A percentile compares a stretch with the other conserved stretches of the same genome.
Conservation (phyloP, 805 yeast species). For the Citeromyces matritensis region DNA sequence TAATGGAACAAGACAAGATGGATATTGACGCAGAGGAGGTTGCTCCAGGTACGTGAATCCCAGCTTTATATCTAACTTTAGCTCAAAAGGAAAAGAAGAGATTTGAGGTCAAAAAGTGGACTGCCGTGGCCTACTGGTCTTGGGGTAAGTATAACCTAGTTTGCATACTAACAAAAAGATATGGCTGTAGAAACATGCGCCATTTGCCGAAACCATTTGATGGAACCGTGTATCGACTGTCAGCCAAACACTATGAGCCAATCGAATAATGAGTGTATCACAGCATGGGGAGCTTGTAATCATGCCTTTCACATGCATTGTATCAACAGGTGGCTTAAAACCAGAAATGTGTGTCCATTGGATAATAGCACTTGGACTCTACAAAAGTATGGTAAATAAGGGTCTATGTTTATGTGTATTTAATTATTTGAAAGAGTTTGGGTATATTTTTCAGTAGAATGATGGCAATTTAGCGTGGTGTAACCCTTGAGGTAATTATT, state of each 20-base stretch:
- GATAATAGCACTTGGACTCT: conserved; percentile 80
- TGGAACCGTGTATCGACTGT: conserved; percentile 98
- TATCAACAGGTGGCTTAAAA: conserved; percentile 86
- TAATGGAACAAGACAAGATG: background rate
- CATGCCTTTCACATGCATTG: conserved; percentile 99
- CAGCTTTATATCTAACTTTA: conserved; percentile 6
- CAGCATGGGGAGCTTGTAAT: conserved; percentile 95
- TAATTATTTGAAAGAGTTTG: background rate
- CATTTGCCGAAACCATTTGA: conserved; percentile 91
- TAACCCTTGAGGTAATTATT: too few relatives aligned
- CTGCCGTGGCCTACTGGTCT: conserved; percentile 99
- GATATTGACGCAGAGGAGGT: conserved; percentile 1
- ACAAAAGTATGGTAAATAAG: conserved; percentile 2
- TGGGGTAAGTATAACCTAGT: conserved; percentile 47
- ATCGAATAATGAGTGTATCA: conserved; percentile 64
- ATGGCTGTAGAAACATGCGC: conserved; percentile 94
- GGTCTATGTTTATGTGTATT: background rate
- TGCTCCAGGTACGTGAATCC: conserved; percentile 1
- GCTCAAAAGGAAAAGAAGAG: conserved; percentile 37
- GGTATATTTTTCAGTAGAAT: background rate
- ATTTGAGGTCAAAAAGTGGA: conserved; percentile 94
- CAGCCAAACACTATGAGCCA: conserved; percentile 64
- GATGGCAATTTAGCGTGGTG: too few relatives aligned
- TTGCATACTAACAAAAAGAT: conserved; percentile 17
- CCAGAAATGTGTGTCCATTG: conserved; percentile 92